These are phyloP conservation scores for Teratosphaeria nubilosa DNA, from an alignment of 2,329 filamentous ascomycete genomes.

Conservation along the genomic window DNA sequence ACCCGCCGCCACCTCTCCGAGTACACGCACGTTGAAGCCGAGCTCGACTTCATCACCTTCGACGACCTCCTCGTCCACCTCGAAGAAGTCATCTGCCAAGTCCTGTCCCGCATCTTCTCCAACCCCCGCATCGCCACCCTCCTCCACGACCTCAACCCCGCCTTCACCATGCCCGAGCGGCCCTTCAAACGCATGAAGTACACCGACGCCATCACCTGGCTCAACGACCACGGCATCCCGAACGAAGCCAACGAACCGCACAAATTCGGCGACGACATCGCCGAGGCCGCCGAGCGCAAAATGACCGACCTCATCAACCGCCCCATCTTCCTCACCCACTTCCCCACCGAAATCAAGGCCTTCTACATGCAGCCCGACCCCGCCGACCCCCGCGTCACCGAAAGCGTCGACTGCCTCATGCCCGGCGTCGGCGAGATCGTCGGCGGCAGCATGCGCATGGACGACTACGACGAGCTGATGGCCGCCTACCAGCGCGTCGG, in stretches of 20 bases:
- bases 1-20: constrained; percentile 91
- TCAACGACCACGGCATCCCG: constrained; percentile 76
- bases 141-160: constrained; percentile 82
- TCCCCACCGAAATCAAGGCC: constrained; percentile 94
- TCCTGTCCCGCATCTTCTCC: constrained; percentile 65
- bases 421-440: constrained; percentile 96
- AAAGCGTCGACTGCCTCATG: constrained; percentile 82
- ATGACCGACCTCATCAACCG: constrained; percentile 97
- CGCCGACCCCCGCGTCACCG: constrained; percentile 71
- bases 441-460: constrained; percentile 92
- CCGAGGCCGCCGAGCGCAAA: constrained; percentile 86
- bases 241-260: constrained; percentile 91
- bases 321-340: constrained; percentile 94
- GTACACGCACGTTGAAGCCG: constrained; percentile 93
- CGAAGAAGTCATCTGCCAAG: constrained; percentile 77
- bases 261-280: constrained; percentile 92
- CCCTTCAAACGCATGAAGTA: constrained; percentile 96
- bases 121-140: constrained; percentile 63
- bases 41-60: constrained; percentile 93
- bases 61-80: constrained; percentile 78
- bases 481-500: constrained; percentile 77
- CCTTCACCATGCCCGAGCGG: constrained; percentile 68
- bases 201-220: constrained; percentile 86
- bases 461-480: constrained; percentile 81
- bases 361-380: constrained; percentile 97